Base-by-base conservation (phyloP, 441 rosid genomes). In the Gossypium laxum region DNA sequence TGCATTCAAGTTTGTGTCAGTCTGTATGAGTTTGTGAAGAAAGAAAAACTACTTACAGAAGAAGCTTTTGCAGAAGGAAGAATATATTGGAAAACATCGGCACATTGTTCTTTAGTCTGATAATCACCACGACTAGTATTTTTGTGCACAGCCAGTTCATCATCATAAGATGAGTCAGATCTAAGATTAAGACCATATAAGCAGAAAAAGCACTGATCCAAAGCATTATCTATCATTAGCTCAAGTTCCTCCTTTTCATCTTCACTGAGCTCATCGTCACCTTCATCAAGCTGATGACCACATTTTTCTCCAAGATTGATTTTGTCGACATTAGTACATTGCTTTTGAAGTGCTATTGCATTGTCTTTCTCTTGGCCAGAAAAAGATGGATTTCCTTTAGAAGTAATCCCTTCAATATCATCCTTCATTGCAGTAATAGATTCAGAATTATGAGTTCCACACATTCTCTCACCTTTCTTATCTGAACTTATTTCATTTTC, bases 161-260 rank as follows among this genome's bases (percentile, higher is more conserved):
- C 99, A 67, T 95, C 97, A 75, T 86, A 86, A 45, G 95, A 87
- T 60, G 96, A 84, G 80, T 95, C 97, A 55, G 87, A 88, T 86
- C 96, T 89, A 77, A 95, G 91, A 83, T 91, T 95, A 75, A 95
- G 90, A 82, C 99, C 98, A 77, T 95, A 92, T 72, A 95, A 82
- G 82, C 99, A 95, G 86, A 89, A 95, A 80, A 95, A 90, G 74
- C 99, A 92, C 79, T 91, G 99, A 82, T 91, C 99, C 81, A 95
- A 81, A 72, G 97, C 91, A 76, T 86, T 90, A 76, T 92, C 96
- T 77, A 89, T 87, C 74, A 85, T 84, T 76, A 76, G 78, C 85
- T 95, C 99, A 81, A 90, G 91, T 74, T 95, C 96, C 82, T 95
- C 96, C 70, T 86, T 79, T 80, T 95, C 99, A 78, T 88, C 88